Conservation (phyloP, 2,329 filamentous ascomycete species). For the Phaeoacremonium minimum region DNA sequence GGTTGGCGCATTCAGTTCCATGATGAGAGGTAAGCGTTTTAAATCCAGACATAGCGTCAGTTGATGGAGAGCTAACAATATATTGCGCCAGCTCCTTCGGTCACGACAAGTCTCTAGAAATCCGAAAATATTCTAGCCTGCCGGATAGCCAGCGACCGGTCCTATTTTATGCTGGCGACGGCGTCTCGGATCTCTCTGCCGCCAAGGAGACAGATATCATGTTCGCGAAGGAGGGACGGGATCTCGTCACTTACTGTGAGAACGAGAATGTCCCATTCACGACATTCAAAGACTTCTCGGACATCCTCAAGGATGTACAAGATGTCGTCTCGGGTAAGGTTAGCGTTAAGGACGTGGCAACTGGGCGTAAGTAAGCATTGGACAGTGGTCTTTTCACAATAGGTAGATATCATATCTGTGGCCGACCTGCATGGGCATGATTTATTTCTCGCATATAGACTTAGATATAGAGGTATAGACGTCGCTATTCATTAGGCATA, state of each 20-base stretch:
- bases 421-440: background rate
- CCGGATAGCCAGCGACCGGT: constrained; percentile 66
- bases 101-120: constrained; percentile 94
- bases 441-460: background rate
- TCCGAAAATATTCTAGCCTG: constrained; percentile 78
- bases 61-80: background rate
- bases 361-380: constrained; percentile 29
- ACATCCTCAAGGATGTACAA: constrained; percentile 72
- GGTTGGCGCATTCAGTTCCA: constrained; percentile 89
- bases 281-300: constrained; percentile 78
- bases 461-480: constrained; percentile 1
- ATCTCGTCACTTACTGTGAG: constrained; percentile 84
- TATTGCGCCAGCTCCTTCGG: constrained; percentile 72
- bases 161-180: constrained; percentile 93
- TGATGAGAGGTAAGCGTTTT: constrained; percentile 66
- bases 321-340: constrained; percentile 71
- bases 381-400: too few relatives aligned
- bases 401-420: background rate
- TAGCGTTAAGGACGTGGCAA: constrained; percentile 66
- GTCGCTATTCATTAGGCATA: too few relatives aligned
- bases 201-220: constrained; percentile 89
- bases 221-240: constrained; percentile 88
- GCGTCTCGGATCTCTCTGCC: constrained; percentile 87
- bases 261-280: constrained; percentile 82
- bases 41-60: too few relatives aligned